A percentile compares a stretch with the other conserved stretches of the same genome.
Evolutionary conservation across 2,329 filamentous ascomycete genomes (phyloP).

Genomic region (Trichoderma hamatum): DNA sequence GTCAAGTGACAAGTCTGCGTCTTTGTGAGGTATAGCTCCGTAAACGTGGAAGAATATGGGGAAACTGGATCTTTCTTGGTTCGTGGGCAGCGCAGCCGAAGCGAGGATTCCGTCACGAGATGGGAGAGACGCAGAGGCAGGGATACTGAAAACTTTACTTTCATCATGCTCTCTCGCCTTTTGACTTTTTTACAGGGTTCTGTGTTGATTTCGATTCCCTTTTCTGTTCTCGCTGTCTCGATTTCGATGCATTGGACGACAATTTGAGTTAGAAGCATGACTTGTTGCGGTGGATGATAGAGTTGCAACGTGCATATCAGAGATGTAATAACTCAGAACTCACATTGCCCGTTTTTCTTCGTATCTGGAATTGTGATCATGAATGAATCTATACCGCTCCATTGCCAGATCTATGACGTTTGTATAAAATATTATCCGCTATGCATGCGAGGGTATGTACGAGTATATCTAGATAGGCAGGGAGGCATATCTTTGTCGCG

Average conservation of each 20-base stretch:
- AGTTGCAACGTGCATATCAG: slow-evolving; percentile 1
- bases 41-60: neutral
- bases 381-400: neutral
- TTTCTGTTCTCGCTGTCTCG: neutral
- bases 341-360: neutral
- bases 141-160: neutral
- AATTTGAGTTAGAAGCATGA: neutral
- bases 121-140: neutral
- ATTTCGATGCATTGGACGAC: neutral
- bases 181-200: neutral
- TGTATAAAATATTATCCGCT: neutral
- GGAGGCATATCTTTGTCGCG: neutral
- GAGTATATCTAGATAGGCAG: neutral
- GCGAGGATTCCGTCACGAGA: neutral
- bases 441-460: neutral
- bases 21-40: slow-evolving; percentile 8
- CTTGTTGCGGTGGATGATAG: neutral
- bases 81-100: neutral
- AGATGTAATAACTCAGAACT: slow-evolving; percentile 20
- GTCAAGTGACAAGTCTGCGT: slow-evolving; percentile 7
- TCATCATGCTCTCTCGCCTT: neutral
- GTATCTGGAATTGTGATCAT: neutral
- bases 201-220: neutral
- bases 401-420: slow-evolving; percentile 1
- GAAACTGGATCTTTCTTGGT: neutral